A percentile compares a stretch with the other conserved stretches of the same genome.
phyloP scores from a whole-genome alignment of 257 asterid species.

The Anisodus tanguticus region DNA sequence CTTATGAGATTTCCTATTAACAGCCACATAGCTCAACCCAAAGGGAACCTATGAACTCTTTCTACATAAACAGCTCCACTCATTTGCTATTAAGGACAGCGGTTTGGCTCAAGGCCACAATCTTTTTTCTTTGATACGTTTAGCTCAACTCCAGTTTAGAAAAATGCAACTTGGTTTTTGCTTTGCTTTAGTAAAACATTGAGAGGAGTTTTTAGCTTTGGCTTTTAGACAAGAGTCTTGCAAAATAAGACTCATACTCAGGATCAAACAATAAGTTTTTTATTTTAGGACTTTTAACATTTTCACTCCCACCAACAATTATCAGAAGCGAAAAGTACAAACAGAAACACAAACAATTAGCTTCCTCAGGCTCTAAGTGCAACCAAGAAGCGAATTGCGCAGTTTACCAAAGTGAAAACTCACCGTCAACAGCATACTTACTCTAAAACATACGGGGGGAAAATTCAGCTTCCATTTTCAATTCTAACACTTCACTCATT shows the following conservation, averaged over 20 bases:
- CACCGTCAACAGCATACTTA: background rate
- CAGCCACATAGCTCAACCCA: background rate
- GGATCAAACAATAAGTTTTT: too few relatives aligned
- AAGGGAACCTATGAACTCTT: background rate
- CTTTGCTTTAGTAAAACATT: background rate
- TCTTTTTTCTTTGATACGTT: background rate
- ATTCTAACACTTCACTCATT: background rate
- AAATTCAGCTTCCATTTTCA: background rate
- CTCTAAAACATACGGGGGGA: background rate
- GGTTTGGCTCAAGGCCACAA: background rate
- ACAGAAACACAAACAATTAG: background rate
- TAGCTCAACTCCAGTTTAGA: background rate
- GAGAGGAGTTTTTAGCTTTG: conserved; percentile 2
- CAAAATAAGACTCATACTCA: background rate
- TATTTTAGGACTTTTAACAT: too few relatives aligned
- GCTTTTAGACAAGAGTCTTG: background rate
- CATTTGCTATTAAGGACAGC: background rate
- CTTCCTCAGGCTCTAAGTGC: background rate
- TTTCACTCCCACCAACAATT: background rate
- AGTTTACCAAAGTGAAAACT: background rate
- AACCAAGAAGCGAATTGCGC: background rate
- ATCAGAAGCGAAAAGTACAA: background rate
- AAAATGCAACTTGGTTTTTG: conserved; percentile 5
- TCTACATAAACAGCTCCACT: background rate
- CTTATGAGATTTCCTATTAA: background rate